A percentile compares a stretch with the other conserved stretches of the same genome.
Conservation (phyloP, 352 stramenopile genomes). For the Labyrinthula sp. region DNA sequence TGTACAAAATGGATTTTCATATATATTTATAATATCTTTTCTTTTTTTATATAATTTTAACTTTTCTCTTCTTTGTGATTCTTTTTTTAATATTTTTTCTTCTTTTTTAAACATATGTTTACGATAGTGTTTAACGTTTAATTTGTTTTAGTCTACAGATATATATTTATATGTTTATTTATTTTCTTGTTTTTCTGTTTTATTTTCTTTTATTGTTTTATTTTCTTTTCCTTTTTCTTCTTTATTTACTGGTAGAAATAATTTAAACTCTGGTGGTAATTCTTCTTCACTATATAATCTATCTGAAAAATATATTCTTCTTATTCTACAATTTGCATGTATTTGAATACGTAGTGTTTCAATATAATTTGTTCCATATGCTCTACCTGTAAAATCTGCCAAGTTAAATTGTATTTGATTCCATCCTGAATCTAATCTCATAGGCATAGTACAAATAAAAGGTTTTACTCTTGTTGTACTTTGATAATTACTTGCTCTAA, state of each 20-base stretch:
- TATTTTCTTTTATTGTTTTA: too few species aligned
- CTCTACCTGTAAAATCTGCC: slow-evolving; percentile 78
- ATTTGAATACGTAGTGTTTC: slow-evolving; percentile 88
- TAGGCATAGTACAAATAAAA: slow-evolving; percentile 96
- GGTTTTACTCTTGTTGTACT: slow-evolving; percentile 85
- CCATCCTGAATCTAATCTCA: slow-evolving; percentile 88
- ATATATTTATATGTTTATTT: too few species aligned
- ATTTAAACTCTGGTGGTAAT: slow-evolving; percentile 83
- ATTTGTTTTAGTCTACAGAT: too few species aligned
- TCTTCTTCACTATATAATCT: slow-evolving; percentile 86
- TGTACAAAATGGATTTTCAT: too few species aligned
- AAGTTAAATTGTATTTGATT: slow-evolving; percentile 98
- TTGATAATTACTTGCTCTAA: slow-evolving; percentile 87
- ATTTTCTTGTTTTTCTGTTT: too few species aligned
- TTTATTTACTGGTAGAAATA: slow-evolving; percentile 80
- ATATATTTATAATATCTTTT: too few species aligned
- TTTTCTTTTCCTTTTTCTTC: slow-evolving; percentile 29
- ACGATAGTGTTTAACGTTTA: too few species aligned
- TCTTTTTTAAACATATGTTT: too few species aligned
- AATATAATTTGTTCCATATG: slow-evolving; percentile 92
- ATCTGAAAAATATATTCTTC: slow-evolving; percentile 90
- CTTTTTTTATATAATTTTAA: too few species aligned
- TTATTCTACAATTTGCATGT: slow-evolving; percentile 86
- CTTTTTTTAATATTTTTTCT: too few species aligned
- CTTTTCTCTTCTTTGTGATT: too few species aligned